Percentiles rank a stretch among this genome's conserved stretches.
Evolutionary conservation across 2,329 filamentous ascomycete genomes (phyloP).

Genomic region (Beauveria sp.): DNA sequence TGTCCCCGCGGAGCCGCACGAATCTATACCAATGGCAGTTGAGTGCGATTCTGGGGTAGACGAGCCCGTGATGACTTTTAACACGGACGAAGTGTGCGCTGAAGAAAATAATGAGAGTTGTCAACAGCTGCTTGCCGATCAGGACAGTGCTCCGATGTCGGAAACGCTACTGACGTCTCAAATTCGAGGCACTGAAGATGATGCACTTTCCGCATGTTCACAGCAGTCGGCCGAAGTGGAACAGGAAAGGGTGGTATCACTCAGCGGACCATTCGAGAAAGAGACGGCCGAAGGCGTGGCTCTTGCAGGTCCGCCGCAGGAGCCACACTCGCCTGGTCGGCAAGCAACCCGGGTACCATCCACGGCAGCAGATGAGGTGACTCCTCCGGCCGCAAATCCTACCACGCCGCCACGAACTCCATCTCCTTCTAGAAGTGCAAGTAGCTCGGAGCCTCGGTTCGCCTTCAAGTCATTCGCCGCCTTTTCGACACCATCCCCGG

Average conservation of each 20-base stretch:
- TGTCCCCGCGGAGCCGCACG: not conserved
- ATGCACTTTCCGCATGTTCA: too few relatives aligned
- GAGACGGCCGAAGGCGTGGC: not conserved
- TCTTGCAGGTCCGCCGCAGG: not conserved
- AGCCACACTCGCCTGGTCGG: not conserved
- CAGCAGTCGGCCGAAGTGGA: not conserved
- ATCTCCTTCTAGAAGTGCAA: constrained; percentile 16
- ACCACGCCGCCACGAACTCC: not conserved
- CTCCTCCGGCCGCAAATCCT: not conserved
- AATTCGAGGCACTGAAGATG: not conserved
- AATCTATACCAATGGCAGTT: not conserved
- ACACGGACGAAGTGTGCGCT: not conserved
- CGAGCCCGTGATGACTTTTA: not conserved
- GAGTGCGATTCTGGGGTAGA: too few relatives aligned
- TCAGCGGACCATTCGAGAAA: too few relatives aligned
- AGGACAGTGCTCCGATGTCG: not conserved
- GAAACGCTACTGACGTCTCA: not conserved
- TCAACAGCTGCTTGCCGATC: not conserved
- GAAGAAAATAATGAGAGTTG: not conserved
- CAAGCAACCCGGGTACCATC: not conserved
- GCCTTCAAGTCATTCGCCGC: constrained; percentile 44
- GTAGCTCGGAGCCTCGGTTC: constrained; percentile 39
- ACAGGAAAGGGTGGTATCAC: not conserved
- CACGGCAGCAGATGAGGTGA: not conserved
- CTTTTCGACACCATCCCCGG: constrained; percentile 44